Evolutionary conservation across 306 rosid genomes (phyloP), one percentile per base, ranked within the genome.

Genomic region (Prunus padus): DNA sequence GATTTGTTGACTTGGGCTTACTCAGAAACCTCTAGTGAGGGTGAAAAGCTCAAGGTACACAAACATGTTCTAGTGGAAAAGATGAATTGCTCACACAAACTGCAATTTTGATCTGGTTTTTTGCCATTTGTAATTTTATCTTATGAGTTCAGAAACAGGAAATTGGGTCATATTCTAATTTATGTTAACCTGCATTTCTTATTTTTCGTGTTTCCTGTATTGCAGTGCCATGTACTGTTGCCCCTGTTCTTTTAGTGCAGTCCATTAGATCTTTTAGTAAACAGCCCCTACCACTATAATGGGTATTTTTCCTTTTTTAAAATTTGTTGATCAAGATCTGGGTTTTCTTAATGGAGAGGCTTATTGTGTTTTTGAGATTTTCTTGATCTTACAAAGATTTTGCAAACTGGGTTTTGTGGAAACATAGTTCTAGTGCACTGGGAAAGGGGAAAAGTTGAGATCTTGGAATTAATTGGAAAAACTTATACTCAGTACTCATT

Each of bases 311-410:
- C 37, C 12, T 2, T 5, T 11, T 46, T 82, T 55, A 26, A 1
- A 28, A 59, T 51, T 37, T 77, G 70, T 80, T 28, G 44, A 67
- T 51, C 57, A 84, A 85, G 90, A 88, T 91, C 92, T 85, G 85
- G 82, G 54, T 72, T 76, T 51, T 65, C 67, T 54, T 62, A 68
- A 68, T 28, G 56, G 69, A 51, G 73, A 45, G 47, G 51, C 50
- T n/a, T 45, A 22, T 22, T 66, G 55, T 40, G 44, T 59, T 22
- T 15, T 26, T 59, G 12, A 25, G 31, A 31, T 45, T 26, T 61
- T 13, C 42, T 45, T 18, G 16, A 22, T 75, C 65, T 22, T 72
- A 16, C 75, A 42, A 62, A 76, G 72, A 14, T 68, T 69, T 66
- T 11, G 52, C 62, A 14, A 40, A 20, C 23, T 45, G 69, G 61